Base-by-base conservation (phyloP, 1,284 basidiomycete species). In the Mycosarcoma maydis region DNA sequence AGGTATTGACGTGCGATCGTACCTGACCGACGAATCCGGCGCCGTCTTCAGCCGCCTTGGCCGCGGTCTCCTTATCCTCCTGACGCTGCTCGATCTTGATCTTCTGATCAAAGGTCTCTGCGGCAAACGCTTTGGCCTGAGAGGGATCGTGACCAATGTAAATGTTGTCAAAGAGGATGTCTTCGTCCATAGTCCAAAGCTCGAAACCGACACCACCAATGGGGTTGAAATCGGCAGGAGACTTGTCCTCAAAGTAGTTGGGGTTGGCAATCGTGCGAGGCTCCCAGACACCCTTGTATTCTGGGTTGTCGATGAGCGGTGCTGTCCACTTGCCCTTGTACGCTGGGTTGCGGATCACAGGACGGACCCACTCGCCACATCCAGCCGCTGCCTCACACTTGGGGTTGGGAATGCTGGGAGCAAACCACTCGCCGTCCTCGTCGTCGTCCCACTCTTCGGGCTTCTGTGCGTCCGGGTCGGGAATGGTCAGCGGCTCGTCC, bases 361-460 rank as follows among this genome's bases (percentile, higher is more conserved):
- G 94, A 77, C 86, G 44, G 75, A 88, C 90, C 95, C 95, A 98
- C 82, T 90, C 88, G 80, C 96, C 96, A 80, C 96, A 99, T 40
- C 96, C 96, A 74, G 93, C 88, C 59, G 89, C 93, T 58, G 89
- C 90, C 71, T 89, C 86, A 76, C 94, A 91, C 87, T 97, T 97
- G 57, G 83, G 83, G 78, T 83, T 83, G 30, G 87, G 85, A 56
- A 98, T 86, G 61, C 88, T 88, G 24, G 95, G 94, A 11, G 94
- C 88, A 64, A 97, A 87, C 93, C 94, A 99, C 81, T 98, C 95
- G 83, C 96, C 96, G 78, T 98, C 95, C 83, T 98, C 95, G 83
- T 98, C 96, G 75, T 98, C 92, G 81, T 97, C 94, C 96, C 96
- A 99, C 84, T 99, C 96, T 82, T 98, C 95, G 26, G 96, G 96